Evolutionary conservation across 768 basidiomycete genomes (phyloP).

Genomic region (Hygrocybe punicea): DNA sequence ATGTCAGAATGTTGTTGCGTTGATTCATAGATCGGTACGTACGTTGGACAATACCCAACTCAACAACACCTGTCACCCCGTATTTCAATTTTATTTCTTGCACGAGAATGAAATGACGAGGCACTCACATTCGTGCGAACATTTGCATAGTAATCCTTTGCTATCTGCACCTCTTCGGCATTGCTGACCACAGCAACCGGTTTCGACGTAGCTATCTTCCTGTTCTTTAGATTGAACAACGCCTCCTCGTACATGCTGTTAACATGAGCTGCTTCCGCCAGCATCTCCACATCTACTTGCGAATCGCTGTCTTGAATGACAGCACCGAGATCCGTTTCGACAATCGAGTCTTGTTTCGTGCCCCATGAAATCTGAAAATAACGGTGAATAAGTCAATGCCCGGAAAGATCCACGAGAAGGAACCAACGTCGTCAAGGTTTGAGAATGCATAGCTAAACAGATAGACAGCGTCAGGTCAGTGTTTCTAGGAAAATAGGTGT

Average conservation of each 20-base stretch:
- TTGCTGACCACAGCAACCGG: constrained; percentile 33
- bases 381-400: background rate
- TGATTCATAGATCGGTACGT: constrained; percentile 17
- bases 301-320: constrained; percentile 77
- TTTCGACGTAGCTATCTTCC: constrained; percentile 41
- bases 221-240: constrained; percentile 62
- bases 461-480: constrained; percentile 12
- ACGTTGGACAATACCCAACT: constrained; percentile 86
- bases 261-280: constrained; percentile 75
- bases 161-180: constrained; percentile 67
- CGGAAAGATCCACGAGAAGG: constrained; percentile 8
- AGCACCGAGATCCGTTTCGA: constrained; percentile 76
- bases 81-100: background rate
- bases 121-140: constrained; percentile 70
- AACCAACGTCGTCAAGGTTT: constrained; percentile 75
- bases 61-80: constrained; percentile 53
- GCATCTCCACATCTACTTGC: constrained; percentile 84
- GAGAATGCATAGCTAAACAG: constrained; percentile 70
- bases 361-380: constrained; percentile 79
- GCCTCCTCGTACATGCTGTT: constrained; percentile 85
- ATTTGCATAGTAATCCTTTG: constrained; percentile 84
- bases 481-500: background rate
- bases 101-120: background rate
- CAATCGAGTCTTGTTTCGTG: constrained; percentile 82
- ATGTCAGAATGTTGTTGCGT: background rate